A percentile compares a stretch with the other conserved stretches of the same genome.
Evolutionary conservation across 2,329 filamentous ascomycete genomes (phyloP).

Genomic region (Rhynchosporium agropyri): DNA sequence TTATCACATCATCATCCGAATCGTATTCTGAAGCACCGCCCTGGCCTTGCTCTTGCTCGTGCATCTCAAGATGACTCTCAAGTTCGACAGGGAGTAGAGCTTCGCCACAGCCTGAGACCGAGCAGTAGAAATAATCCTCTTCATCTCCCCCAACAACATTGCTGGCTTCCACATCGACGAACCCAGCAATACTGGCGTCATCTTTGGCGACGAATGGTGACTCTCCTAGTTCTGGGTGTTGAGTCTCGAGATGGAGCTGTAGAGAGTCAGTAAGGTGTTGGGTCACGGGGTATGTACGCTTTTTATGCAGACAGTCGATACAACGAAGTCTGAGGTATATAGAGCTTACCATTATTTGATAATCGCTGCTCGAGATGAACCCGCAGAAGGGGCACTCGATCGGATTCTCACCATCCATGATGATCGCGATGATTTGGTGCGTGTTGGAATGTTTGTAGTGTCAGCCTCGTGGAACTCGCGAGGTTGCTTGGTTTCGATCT

Average conservation of each 20-base stretch:
- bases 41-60: constrained; percentile 42
- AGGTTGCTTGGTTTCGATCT: not conserved
- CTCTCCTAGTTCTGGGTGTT: constrained; percentile 40
- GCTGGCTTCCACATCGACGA: constrained; percentile 26
- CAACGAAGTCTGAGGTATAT: not conserved
- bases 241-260: constrained; percentile 34
- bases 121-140: constrained; percentile 54
- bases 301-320: not conserved
- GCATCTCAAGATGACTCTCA: constrained; percentile 61
- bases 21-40: constrained; percentile 15
- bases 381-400: constrained; percentile 48
- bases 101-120: constrained; percentile 61
- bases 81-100: constrained; percentile 55
- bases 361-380: constrained; percentile 42
- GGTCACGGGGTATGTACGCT: not conserved
- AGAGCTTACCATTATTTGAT: constrained; percentile 45
- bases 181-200: constrained; percentile 33
- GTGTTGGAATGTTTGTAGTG: not conserved
- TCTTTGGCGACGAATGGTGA: constrained; percentile 41
- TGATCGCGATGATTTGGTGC: constrained; percentile 3
- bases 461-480: constrained; percentile 23
- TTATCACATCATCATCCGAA: constrained; percentile 16
- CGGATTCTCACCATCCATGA: constrained; percentile 29
- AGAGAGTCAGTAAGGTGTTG: not conserved
- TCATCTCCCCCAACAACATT: constrained; percentile 36